phyloP scores from a whole-genome alignment of 164 flowering plant species.

The Buxus sempervirens region DNA sequence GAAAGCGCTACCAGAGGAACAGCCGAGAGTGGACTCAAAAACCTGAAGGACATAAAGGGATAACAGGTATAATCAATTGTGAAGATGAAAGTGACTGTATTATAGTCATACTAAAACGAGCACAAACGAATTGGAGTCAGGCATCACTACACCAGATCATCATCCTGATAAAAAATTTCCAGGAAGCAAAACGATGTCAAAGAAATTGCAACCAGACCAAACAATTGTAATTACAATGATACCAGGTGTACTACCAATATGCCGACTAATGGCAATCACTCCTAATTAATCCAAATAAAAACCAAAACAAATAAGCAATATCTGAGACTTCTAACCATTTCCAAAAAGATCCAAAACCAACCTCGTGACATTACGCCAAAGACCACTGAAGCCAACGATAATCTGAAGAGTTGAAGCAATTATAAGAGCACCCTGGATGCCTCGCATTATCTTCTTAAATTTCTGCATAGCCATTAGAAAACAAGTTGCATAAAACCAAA shows the following conservation, averaged over 20 bases:
- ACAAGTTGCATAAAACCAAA: neutral
- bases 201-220: too few species aligned
- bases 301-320: neutral
- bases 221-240: neutral
- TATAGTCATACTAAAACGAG: neutral
- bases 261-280: neutral
- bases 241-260: neutral
- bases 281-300: neutral
- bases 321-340: neutral
- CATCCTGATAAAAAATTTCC: neutral
- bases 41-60: constrained; percentile 35
- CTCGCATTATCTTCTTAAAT: constrained; percentile 83
- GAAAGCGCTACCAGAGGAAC: constrained; percentile 80
- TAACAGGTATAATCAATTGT: neutral
- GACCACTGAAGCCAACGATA: constrained; percentile 94
- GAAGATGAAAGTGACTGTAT: neutral
- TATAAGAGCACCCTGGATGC: constrained; percentile 83
- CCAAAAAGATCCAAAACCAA: constrained; percentile 24
- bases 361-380: constrained; percentile 96
- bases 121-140: neutral
- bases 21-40: constrained; percentile 83
- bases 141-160: neutral
- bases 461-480: constrained; percentile 40
- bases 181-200: neutral
- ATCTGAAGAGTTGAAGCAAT: constrained; percentile 94